Evolutionary conservation across 208 protist genomes (phyloP).

Genomic region (Trypanosoma brucei): DNA sequence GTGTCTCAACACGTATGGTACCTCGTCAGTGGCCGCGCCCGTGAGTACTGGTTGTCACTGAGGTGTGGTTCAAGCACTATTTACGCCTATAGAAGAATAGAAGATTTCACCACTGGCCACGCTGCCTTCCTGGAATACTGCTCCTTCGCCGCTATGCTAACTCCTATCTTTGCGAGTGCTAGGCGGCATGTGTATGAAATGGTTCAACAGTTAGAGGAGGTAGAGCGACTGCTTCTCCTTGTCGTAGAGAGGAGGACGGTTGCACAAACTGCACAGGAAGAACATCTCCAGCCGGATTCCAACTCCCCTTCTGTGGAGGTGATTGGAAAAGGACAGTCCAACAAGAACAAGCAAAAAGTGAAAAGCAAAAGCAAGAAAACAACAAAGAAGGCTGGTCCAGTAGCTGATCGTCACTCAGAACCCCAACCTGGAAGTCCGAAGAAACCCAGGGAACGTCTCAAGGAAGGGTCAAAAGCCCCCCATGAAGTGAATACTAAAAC

Average conservation of each 20-base stretch:
- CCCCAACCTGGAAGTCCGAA: too few species aligned
- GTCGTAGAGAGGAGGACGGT: constrained; percentile 10
- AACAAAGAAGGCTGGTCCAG: too few species aligned
- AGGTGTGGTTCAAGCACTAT: constrained; percentile 46
- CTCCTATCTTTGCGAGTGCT: constrained; percentile 30
- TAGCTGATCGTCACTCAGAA: too few species aligned
- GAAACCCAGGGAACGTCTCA: too few species aligned
- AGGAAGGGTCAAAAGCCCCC: not conserved
- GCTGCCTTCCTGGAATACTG: constrained; percentile 59
- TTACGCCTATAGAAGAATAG: constrained; percentile 46
- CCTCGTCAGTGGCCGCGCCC: constrained; percentile 29
- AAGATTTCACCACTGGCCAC: constrained; percentile 54
- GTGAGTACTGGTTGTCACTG: constrained; percentile 35
- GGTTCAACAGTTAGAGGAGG: constrained; percentile 54
- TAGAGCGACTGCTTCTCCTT: constrained; percentile 34
- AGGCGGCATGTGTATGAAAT: constrained; percentile 45
- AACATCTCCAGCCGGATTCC: not conserved
- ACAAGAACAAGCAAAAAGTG: too few species aligned
- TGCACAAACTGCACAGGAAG: not conserved
- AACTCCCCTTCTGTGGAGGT: too few species aligned
- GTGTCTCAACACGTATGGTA: constrained; percentile 65
- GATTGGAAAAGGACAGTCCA: too few species aligned
- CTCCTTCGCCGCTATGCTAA: constrained; percentile 58
- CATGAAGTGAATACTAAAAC: constrained; percentile 13
- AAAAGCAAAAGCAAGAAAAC: too few species aligned